Conservation (phyloP, 257 asterid species). For the Solanum pimpinellifolium region DNA sequence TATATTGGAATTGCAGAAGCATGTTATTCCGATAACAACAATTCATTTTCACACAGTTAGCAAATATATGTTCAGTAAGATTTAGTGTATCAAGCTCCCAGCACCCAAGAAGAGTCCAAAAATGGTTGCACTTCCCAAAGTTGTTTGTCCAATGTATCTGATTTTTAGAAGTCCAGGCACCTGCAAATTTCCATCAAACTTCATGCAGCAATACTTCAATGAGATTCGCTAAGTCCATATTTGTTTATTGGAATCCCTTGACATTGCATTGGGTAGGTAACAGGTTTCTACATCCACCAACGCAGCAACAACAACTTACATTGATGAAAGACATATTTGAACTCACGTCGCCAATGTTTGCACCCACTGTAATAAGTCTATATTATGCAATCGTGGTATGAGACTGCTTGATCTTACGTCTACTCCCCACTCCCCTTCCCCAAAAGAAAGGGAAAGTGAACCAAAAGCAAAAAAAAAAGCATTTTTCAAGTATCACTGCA, state of each 20-base stretch:
- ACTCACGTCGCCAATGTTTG: neutral
- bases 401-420: neutral
- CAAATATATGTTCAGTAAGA: slow-evolving; percentile 2
- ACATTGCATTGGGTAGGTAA: neutral
- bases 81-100: slow-evolving; percentile 55
- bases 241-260: neutral
- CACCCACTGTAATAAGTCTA: neutral
- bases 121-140: slow-evolving; percentile 55
- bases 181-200: slow-evolving; percentile 21
- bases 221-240: neutral
- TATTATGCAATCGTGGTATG: neutral
- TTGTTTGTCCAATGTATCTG: slow-evolving; percentile 74
- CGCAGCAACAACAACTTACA: neutral
- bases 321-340: neutral
- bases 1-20: neutral
- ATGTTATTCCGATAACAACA: neutral
- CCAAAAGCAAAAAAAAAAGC: neutral
- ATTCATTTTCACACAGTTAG: neutral
- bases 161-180: slow-evolving; percentile 76
- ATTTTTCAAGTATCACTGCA: neutral
- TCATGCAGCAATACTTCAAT: neutral
- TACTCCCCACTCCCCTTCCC: neutral
- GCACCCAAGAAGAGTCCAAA: neutral
- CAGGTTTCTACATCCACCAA: neutral
- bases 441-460: neutral